Conservation (phyloP, 331 rosid genomes). For the Malus hybrid region DNA sequence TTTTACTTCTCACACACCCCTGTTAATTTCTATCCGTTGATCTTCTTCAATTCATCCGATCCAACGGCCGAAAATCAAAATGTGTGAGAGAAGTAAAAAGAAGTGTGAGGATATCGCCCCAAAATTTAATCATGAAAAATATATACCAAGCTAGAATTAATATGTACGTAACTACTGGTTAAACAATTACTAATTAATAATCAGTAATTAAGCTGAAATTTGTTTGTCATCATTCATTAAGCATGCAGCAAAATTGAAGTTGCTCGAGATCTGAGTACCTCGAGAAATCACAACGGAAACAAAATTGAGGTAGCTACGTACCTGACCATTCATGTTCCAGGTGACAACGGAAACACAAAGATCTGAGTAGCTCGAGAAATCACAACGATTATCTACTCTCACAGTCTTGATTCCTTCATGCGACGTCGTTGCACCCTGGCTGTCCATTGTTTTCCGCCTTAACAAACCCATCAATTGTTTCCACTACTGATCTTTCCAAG, state of each 20-base stretch:
- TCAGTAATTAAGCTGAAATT: no score
- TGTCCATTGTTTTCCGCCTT: conserved; percentile 27
- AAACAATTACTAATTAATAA: no score
- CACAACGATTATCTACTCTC: conserved; percentile 25
- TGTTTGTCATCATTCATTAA: neutral
- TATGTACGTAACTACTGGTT: neutral
- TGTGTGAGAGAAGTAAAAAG: no score
- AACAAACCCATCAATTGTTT: neutral
- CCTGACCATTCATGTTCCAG: conserved; percentile 86
- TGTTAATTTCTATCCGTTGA: no score
- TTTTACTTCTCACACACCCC: no score
- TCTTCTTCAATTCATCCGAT: no score
- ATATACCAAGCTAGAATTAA: neutral
- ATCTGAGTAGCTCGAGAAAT: conserved; percentile 36
- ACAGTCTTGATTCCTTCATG: conserved; percentile 51
- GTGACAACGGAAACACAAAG: conserved; percentile 49
- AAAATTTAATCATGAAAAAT: neutral
- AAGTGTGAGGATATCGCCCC: no score
- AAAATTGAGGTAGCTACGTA: neutral
- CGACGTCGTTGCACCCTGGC: conserved; percentile 5
- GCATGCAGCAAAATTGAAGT: neutral
- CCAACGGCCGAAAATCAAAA: no score
- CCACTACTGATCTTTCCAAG: neutral
- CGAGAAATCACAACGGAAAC: no score
- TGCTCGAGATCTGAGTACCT: no score